A percentile compares a stretch with the other conserved stretches of the same genome.
phyloP scores from a whole-genome alignment of 2,329 filamentous ascomycete species.

The Colletotrichum graminicola region DNA sequence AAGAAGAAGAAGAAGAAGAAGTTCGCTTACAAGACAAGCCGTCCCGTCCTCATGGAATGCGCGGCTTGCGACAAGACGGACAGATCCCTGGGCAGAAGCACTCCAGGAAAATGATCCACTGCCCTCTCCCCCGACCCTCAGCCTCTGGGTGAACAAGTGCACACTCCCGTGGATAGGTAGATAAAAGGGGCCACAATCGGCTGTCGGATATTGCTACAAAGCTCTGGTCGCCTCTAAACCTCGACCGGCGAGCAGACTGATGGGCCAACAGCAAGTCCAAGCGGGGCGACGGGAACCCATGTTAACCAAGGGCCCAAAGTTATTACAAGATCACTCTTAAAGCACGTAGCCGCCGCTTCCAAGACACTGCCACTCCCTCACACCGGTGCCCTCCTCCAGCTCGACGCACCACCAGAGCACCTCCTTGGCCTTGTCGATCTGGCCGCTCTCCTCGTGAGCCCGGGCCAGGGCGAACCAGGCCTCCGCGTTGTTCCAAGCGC shows the following conservation, averaged over 20 bases:
- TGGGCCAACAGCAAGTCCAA: not conserved
- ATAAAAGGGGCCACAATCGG: not conserved
- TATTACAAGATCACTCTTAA: conserved; percentile 47
- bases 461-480: conserved; percentile 92
- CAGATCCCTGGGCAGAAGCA: not conserved
- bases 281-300: not conserved
- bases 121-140: not conserved
- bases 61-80: not conserved
- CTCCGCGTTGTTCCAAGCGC: conserved; percentile 91
- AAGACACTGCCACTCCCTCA: conserved; percentile 82
- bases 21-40: not conserved
- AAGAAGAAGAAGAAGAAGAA: too few species aligned
- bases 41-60: not conserved
- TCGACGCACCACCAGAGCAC: conserved; percentile 98
- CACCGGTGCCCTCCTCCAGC: conserved; percentile 85
- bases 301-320: not conserved
- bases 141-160: not conserved
- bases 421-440: conserved; percentile 89
- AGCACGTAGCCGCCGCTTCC: conserved; percentile 76
- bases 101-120: not conserved
- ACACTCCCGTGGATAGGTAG: not conserved
- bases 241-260: not conserved
- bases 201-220: conserved; percentile 5
- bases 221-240: not conserved
- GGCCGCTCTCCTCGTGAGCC: conserved; percentile 88